phyloP scores from a whole-genome alignment of 106 monocot genomes.

The Acorus gramineus region DNA sequence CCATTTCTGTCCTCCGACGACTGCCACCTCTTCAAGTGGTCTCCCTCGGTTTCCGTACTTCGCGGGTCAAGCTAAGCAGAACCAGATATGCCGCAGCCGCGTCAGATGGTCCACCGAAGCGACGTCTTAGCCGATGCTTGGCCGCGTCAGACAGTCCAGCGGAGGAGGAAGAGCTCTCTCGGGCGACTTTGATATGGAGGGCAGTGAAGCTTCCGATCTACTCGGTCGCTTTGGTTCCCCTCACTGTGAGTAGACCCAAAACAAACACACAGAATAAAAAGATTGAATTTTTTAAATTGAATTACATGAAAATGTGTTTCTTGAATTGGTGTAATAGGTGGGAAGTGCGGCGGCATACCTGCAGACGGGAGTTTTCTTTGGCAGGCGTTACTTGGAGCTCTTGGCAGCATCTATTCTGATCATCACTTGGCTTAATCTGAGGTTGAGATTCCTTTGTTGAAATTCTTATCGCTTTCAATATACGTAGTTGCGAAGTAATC shows the following conservation, averaged over 20 bases:
- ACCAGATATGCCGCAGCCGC: no score
- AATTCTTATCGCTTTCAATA: no score
- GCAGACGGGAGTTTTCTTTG: constrained; percentile 55
- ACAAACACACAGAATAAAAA: not conserved
- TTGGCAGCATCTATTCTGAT: constrained; percentile 63
- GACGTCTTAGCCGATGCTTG: no score
- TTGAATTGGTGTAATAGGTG: constrained; percentile 33
- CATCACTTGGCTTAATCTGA: constrained; percentile 93
- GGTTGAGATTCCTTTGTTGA: constrained; percentile 18
- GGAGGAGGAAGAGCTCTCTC: constrained; percentile 29
- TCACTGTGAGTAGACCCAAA: constrained; percentile 41
- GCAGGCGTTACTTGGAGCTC: constrained; percentile 43
- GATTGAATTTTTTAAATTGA: not conserved
- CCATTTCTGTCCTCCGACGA: no score
- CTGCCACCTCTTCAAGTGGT: no score
- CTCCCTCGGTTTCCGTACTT: no score
- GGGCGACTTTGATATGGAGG: constrained; percentile 71
- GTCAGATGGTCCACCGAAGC: no score
- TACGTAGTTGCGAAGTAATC: no score
- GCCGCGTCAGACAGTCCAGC: no score
- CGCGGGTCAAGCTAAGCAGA: no score
- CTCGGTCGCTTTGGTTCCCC: constrained; percentile 83
- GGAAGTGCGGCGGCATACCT: constrained; percentile 69
- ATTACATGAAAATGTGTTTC: not conserved
- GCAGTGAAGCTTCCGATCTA: constrained; percentile 89